Evolutionary conservation across 2,329 filamentous ascomycete genomes (phyloP), one percentile per base, ranked within the genome.

Genomic region (Sphaceloma murrayae): DNA sequence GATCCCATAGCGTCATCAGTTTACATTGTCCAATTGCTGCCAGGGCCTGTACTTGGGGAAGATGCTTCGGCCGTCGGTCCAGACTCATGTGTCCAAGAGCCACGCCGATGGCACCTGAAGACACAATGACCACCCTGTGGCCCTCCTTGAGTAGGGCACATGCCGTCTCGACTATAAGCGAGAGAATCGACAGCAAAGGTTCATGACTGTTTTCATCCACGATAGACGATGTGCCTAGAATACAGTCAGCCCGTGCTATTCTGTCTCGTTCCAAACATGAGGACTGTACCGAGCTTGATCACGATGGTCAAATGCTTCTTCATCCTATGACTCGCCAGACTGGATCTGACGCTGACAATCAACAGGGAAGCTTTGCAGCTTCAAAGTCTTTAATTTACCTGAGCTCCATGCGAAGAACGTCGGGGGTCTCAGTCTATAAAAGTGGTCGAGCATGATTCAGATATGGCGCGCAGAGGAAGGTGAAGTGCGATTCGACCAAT

Each of bases 21-120:
- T 87, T 80, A 60, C 88, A 94, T 68, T 98, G 91, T 34, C 91
- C 91, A 55, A 98, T 94, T 34, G 91, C 91, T 48, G 91, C 91
- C 47, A 98, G 73, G 8, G 89, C 91, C 74, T 96, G 91, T 49
- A 94, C 74, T 62, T 87, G 78, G 38, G 89, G 83, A 27, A 98
- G 74, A 62, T 94, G 82, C 63, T 94, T 95, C 16, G 91, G 91
- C 53, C 86, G 76, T 57, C 83, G 82, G 19, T 85, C 78, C 48
- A 94, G 72, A 60, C 94, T 78, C 85, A 96, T 94, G 49, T 87
- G 78, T 47, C 85, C 78, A 49, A 98, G 71, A 5, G 88, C 91
- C 49, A 98, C 87, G 47, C 89, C 91, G 63, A 98, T 94, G 62
- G 91, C 91, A 48, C 91, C 91, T 0, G 91, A 98, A 2, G 91